These are phyloP conservation scores for Asterionellopsis glacialis DNA, from an alignment of 108 stramenopile species.

Conservation along the genomic window DNA sequence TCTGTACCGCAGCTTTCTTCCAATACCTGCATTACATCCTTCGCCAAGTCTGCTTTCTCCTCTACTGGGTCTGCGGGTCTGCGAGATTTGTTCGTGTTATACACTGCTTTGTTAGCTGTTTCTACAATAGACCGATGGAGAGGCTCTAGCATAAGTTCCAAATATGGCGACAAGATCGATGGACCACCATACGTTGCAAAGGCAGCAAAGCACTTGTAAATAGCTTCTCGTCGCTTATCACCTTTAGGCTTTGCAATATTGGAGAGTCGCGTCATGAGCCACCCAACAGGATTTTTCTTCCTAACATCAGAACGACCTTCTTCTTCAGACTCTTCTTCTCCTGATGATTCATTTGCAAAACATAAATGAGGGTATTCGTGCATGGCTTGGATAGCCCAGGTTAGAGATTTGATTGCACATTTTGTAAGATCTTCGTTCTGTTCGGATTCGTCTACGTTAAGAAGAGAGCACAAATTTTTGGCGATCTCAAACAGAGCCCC, in stretches of 20 bases:
- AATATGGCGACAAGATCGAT: slow-evolving; percentile 39
- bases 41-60: slow-evolving; percentile 44
- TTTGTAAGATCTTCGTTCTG: slow-evolving; percentile 44
- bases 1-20: slow-evolving; percentile 64
- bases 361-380: slow-evolving; percentile 51
- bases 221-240: slow-evolving; percentile 51
- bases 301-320: slow-evolving; percentile 7
- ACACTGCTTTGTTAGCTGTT: slow-evolving; percentile 1
- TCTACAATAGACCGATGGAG: slow-evolving; percentile 72
- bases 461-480: slow-evolving; percentile 59
- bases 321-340: slow-evolving; percentile 8
- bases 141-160: slow-evolving; percentile 79
- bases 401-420: slow-evolving; percentile 57
- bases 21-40: slow-evolving; percentile 65
- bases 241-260: slow-evolving; percentile 78
- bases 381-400: slow-evolving; percentile 59
- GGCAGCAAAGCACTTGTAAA: slow-evolving; percentile 85
- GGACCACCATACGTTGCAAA: slow-evolving; percentile 40
- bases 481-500: slow-evolving; percentile 61
- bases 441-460: slow-evolving; percentile 60
- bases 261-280: slow-evolving; percentile 71
- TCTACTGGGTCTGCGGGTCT: background rate
- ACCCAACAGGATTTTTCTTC: slow-evolving; percentile 45
- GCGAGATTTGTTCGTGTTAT: background rate
- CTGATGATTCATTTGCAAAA: slow-evolving; percentile 20